Evolutionary conservation across 768 basidiomycete genomes (phyloP).

Genomic region (Tubosaeta sp.): DNA sequence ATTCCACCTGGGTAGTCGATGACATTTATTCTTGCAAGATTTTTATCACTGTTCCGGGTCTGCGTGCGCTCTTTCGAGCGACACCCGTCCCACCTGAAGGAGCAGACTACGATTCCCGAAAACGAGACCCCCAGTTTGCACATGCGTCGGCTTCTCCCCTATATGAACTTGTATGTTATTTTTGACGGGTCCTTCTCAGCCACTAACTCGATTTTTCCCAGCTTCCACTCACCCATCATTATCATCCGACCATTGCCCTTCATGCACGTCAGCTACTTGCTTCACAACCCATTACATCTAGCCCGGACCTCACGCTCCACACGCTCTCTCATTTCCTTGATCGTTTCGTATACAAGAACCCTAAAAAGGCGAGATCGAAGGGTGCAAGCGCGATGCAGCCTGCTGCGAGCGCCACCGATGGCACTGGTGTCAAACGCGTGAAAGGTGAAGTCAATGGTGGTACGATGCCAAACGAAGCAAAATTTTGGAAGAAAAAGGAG

Average conservation of each 20-base stretch:
- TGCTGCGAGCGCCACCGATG: constrained; percentile 61
- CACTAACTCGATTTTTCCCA: constrained; percentile 24
- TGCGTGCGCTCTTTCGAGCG: constrained; percentile 43
- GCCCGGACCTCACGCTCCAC: constrained; percentile 86
- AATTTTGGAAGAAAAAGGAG: constrained; percentile 64
- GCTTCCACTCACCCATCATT: constrained; percentile 80
- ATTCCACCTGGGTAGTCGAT: not conserved
- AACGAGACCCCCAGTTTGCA: constrained; percentile 86
- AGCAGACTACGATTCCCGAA: constrained; percentile 72
- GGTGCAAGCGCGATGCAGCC: constrained; percentile 97
- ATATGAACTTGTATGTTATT: constrained; percentile 78
- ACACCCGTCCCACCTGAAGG: constrained; percentile 27
- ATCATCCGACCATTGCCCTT: constrained; percentile 85
- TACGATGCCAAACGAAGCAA: constrained; percentile 65
- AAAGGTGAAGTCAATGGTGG: constrained; percentile 50
- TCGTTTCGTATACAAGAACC: constrained; percentile 95
- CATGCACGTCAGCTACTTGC: constrained; percentile 80
- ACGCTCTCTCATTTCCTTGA: constrained; percentile 95
- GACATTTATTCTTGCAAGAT: constrained; percentile 33
- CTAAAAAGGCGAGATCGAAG: constrained; percentile 68
- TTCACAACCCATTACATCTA: constrained; percentile 70
- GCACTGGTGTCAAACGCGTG: constrained; percentile 64
- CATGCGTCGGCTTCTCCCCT: constrained; percentile 75
- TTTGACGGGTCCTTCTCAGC: not conserved
- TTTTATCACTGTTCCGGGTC: constrained; percentile 44